These are phyloP conservation scores for Pythium sp. DNA, from an alignment of 352 stramenopile species.

Conservation along the genomic window DNA sequence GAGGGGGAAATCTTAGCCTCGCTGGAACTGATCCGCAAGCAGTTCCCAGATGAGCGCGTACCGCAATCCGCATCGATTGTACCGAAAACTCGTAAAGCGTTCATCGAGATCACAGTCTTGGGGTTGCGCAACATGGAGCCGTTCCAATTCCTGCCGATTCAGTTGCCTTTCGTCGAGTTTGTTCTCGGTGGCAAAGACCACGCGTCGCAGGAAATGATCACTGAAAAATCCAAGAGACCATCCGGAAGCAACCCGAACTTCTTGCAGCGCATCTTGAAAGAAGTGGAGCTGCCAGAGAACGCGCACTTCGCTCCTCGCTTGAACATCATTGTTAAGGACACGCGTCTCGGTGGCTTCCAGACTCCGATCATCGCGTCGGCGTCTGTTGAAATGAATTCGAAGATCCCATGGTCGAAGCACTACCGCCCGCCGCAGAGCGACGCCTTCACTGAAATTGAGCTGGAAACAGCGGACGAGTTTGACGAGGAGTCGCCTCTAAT, in stretches of 20 bases:
- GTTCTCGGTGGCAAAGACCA: constrained; percentile 83
- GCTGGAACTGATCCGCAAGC: constrained; percentile 70
- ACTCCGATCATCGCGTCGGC: constrained; percentile 81
- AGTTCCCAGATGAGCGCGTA: constrained; percentile 63
- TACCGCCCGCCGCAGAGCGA: constrained; percentile 71
- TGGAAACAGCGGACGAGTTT: constrained; percentile 59
- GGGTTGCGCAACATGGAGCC: constrained; percentile 85
- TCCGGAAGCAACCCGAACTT: constrained; percentile 87
- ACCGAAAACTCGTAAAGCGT: constrained; percentile 67
- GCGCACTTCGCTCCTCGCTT: constrained; percentile 85
- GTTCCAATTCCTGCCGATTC: constrained; percentile 88
- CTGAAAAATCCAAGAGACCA: constrained; percentile 82
- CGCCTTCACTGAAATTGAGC: constrained; percentile 61
- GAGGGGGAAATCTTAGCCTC: constrained; percentile 81
- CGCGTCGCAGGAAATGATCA: constrained; percentile 80
- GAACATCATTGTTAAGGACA: constrained; percentile 90
- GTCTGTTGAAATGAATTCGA: constrained; percentile 81
- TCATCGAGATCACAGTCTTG: constrained; percentile 82
- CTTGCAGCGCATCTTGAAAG: constrained; percentile 86
- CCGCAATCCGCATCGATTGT: constrained; percentile 50
- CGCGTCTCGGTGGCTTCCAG: constrained; percentile 82
- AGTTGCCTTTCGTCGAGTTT: constrained; percentile 87
- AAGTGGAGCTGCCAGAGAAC: constrained; percentile 85
- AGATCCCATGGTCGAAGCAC: constrained; percentile 81
- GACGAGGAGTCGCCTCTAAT: constrained; percentile 55